Evolutionary conservation across 257 asterid species (phyloP).

Genomic region (Fraxinus cuspidata): DNA sequence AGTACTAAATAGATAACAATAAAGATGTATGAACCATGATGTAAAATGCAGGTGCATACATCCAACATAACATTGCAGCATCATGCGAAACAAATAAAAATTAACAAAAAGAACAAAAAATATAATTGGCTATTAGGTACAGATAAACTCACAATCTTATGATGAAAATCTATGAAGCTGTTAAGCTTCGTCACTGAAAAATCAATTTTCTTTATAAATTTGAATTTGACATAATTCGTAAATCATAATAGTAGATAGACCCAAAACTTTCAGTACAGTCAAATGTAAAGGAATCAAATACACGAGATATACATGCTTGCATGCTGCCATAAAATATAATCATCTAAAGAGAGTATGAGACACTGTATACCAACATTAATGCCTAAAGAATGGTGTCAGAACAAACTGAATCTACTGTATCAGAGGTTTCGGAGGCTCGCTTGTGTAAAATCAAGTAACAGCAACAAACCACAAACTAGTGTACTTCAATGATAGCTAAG

Average conservation of each 20-base stretch:
- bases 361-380: not conserved
- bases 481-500: not conserved
- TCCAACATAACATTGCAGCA: no score
- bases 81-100: no score
- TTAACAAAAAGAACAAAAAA: no score
- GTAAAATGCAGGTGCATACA: no score
- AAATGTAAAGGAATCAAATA: not conserved
- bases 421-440: constrained; percentile 9
- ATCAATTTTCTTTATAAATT: not conserved
- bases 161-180: not conserved
- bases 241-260: not conserved
- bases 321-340: not conserved
- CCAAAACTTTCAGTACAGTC: not conserved
- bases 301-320: not conserved
- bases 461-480: not conserved
- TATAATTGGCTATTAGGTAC: no score
- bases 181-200: not conserved
- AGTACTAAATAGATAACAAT: no score
- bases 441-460: constrained; percentile 16
- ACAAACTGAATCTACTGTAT: not conserved
- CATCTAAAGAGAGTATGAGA: not conserved
- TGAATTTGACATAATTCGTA: not conserved
- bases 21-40: no score
- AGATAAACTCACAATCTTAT: no score
- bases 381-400: not conserved